Evolutionary conservation across 2,329 filamentous ascomycete genomes (phyloP).

Genomic region (Penicillium polonicum): DNA sequence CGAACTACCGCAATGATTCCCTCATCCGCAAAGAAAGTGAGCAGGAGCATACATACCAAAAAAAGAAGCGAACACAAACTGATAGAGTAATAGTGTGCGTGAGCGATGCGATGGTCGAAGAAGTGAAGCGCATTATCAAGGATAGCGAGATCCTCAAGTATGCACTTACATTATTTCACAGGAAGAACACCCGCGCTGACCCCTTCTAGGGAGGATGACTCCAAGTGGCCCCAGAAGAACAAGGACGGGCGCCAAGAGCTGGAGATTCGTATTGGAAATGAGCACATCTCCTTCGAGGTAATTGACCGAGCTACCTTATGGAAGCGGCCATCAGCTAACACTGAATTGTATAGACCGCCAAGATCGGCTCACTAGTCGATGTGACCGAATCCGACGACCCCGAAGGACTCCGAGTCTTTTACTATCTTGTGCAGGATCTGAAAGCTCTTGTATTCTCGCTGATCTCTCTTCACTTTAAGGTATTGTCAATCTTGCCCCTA

Average conservation of each 20-base stretch:
- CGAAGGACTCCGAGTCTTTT: slow-evolving; percentile 94
- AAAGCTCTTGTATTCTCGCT: slow-evolving; percentile 96
- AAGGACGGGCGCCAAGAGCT: slow-evolving; percentile 97
- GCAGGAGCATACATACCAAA: slow-evolving; percentile 36
- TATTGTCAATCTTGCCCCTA: slow-evolving; percentile 28
- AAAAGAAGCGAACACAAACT: background rate
- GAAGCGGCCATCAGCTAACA: background rate
- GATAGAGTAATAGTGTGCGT: slow-evolving; percentile 73
- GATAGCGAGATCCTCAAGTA: slow-evolving; percentile 97
- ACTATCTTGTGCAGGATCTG: slow-evolving; percentile 95
- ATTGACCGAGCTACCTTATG: background rate
- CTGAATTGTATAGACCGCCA: slow-evolving; percentile 69
- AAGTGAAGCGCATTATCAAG: slow-evolving; percentile 97
- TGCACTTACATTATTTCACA: slow-evolving; percentile 21
- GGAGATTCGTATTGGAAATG: slow-evolving; percentile 88
- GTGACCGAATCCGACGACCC: slow-evolving; percentile 95
- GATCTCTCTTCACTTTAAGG: slow-evolving; percentile 97
- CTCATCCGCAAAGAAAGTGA: slow-evolving; percentile 98
- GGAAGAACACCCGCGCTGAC: slow-evolving; percentile 24
- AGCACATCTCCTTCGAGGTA: slow-evolving; percentile 98
- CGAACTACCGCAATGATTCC: slow-evolving; percentile 98
- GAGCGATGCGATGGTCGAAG: slow-evolving; percentile 81
- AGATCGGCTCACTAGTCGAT: slow-evolving; percentile 95
- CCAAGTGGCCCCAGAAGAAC: slow-evolving; percentile 98
- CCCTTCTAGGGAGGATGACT: slow-evolving; percentile 80